These are phyloP conservation scores for Buxus sempervirens DNA, from an alignment of 164 flowering plant species.

Conservation along the genomic window DNA sequence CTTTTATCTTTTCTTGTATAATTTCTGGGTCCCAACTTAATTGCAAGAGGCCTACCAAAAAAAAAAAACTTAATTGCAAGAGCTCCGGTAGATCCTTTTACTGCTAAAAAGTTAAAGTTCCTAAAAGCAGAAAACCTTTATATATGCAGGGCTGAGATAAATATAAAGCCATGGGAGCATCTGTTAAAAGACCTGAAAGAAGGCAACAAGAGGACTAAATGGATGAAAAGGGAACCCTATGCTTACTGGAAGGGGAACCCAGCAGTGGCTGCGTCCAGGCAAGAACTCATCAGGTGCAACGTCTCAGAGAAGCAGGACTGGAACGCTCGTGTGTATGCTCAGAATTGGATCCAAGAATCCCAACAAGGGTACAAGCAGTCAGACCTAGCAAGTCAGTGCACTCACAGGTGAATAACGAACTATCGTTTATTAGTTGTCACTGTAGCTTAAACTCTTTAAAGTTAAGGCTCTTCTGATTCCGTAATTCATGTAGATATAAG, in stretches of 20 bases:
- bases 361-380: slow-evolving; percentile 8
- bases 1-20: not conserved
- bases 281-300: slow-evolving; percentile 15
- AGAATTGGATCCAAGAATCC: slow-evolving; percentile 8
- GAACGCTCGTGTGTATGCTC: not conserved
- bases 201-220: slow-evolving; percentile 13
- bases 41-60: too few species aligned
- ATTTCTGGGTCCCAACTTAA: not conserved
- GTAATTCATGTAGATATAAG: slow-evolving; percentile 8
- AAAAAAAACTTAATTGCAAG: too few species aligned
- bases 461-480: not conserved
- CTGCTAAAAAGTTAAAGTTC: too few species aligned
- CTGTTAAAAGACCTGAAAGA: slow-evolving; percentile 8
- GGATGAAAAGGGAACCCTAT: slow-evolving; percentile 17
- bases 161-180: slow-evolving; percentile 18
- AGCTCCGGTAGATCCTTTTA: too few species aligned
- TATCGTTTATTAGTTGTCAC: too few species aligned
- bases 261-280: not conserved
- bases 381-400: slow-evolving; percentile 14
- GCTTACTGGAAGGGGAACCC: slow-evolving; percentile 23
- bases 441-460: too few species aligned
- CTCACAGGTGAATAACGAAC: not conserved
- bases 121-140: too few species aligned
- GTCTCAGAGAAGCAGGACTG: slow-evolving; percentile 10
- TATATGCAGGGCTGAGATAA: slow-evolving; percentile 19